These are phyloP conservation scores for Candida caryicola DNA, from an alignment of 805 yeast species.

Conservation along the genomic window DNA sequence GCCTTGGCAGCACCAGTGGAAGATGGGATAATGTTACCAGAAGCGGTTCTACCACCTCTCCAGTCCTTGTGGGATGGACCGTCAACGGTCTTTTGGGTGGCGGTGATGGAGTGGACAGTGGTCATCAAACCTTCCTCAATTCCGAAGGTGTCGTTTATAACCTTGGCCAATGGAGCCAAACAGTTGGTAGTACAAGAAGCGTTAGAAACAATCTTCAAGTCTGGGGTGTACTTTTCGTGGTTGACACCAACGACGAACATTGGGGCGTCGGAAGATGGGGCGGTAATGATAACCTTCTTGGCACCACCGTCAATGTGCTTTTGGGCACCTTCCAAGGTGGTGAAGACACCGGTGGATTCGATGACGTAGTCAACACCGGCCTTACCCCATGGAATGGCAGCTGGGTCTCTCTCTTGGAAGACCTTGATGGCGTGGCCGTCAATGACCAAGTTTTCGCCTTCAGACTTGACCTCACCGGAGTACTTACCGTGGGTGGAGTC, in stretches of 20 bases:
- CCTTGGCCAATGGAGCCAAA: constrained; percentile 38
- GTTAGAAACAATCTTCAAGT: constrained; percentile 31
- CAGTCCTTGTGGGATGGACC: constrained; percentile 40
- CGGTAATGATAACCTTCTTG: constrained; percentile 34
- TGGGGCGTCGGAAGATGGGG: constrained; percentile 36
- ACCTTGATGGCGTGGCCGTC: constrained; percentile 29
- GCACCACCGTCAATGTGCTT: constrained; percentile 38
- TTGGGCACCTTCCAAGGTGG: constrained; percentile 33
- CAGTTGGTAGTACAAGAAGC: constrained; percentile 39
- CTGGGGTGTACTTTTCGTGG: constrained; percentile 32
- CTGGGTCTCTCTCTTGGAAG: constrained; percentile 35
- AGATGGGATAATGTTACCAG: constrained; percentile 36
- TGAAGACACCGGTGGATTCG: constrained; percentile 37
- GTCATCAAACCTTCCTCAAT: constrained; percentile 38
- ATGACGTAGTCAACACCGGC: constrained; percentile 30
- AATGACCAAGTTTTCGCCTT: constrained; percentile 23
- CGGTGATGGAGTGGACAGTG: constrained; percentile 37
- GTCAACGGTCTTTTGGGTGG: constrained; percentile 37
- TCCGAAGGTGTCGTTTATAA: constrained; percentile 33
- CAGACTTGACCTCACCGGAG: constrained; percentile 27
- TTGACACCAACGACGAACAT: constrained; percentile 37
- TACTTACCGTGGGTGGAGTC: constrained; percentile 36
- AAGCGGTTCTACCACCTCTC: constrained; percentile 40
- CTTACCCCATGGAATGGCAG: constrained; percentile 34
- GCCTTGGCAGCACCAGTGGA: constrained; percentile 40